These are phyloP conservation scores for Schizochytrium sp. DNA, from an alignment of 108 stramenopile genomes.

Conservation along the genomic window DNA sequence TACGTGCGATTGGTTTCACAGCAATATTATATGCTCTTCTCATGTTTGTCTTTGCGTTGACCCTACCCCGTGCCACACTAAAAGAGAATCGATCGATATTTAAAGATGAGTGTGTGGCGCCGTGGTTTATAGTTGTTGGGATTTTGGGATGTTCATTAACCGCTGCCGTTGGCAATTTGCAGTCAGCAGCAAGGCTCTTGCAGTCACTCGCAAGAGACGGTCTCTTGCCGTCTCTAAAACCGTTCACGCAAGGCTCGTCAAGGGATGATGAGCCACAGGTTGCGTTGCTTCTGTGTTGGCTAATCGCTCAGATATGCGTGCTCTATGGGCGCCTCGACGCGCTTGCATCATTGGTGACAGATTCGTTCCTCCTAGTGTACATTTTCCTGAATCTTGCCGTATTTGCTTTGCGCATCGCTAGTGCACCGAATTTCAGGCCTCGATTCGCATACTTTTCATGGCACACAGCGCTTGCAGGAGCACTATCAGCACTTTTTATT, in stretches of 20 bases:
- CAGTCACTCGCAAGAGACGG: constrained; percentile 62
- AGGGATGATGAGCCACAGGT: constrained; percentile 62
- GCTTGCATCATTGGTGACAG: constrained; percentile 61
- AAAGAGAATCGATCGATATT: constrained; percentile 52
- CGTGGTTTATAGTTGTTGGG: constrained; percentile 49
- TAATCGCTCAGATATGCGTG: constrained; percentile 40
- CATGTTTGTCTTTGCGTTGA: constrained; percentile 17
- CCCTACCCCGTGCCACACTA: constrained; percentile 37
- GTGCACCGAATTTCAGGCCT: constrained; percentile 64
- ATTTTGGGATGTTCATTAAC: constrained; percentile 43
- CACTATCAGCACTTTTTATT: neutral
- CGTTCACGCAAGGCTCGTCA: constrained; percentile 54
- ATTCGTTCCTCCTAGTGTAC: constrained; percentile 65
- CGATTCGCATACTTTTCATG: constrained; percentile 65
- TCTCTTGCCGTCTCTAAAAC: constrained; percentile 55
- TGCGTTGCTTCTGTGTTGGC: constrained; percentile 13
- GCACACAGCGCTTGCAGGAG: constrained; percentile 64
- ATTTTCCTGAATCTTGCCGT: constrained; percentile 56
- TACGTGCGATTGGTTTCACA: constrained; percentile 49
- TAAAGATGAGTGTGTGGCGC: neutral
- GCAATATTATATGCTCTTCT: constrained; percentile 18
- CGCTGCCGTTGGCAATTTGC: constrained; percentile 59
- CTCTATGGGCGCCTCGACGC: constrained; percentile 60
- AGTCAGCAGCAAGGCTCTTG: constrained; percentile 59
- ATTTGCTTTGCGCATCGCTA: constrained; percentile 36